Percentiles rank a stretch among this genome's conserved stretches.
Conservation (phyloP, 331 rosid genomes). For the Spiraea crenata region DNA sequence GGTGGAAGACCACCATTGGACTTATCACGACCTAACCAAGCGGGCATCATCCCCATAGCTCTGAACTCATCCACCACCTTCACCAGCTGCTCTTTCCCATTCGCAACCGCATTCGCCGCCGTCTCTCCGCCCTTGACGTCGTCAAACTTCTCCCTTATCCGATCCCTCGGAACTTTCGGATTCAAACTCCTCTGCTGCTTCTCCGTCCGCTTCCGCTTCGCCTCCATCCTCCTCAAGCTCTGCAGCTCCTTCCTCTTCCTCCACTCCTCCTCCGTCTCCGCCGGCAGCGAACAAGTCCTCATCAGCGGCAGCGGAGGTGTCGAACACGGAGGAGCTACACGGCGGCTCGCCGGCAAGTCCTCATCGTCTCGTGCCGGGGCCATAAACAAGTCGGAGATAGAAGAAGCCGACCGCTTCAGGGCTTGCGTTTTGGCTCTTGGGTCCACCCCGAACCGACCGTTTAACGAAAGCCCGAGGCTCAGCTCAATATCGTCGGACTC, state of each 20-base stretch:
- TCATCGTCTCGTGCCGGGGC: constrained; percentile 24
- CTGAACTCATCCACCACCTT: constrained; percentile 22
- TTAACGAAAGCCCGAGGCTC: constrained; percentile 63
- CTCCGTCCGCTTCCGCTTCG: constrained; percentile 60
- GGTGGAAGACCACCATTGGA: constrained; percentile 7
- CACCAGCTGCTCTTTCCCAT: constrained; percentile 30
- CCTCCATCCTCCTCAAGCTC: constrained; percentile 66
- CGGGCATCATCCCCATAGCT: constrained; percentile 24
- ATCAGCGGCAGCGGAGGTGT: constrained; percentile 25
- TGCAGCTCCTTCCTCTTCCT: constrained; percentile 78
- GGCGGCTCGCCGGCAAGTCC: neutral
- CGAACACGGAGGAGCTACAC: neutral
- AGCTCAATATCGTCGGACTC: constrained; percentile 50
- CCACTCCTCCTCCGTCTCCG: constrained; percentile 62
- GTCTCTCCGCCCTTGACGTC: constrained; percentile 14
- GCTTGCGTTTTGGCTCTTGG: constrained; percentile 48
- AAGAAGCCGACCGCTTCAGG: constrained; percentile 42
- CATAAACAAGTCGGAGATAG: constrained; percentile 41
- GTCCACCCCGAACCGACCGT: constrained; percentile 77
- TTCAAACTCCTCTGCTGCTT: constrained; percentile 62
- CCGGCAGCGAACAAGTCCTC: constrained; percentile 66
- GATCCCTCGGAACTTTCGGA: constrained; percentile 38
- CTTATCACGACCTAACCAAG: constrained; percentile 18
- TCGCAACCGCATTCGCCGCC: neutral
- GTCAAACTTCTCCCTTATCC: constrained; percentile 27